Base-by-base conservation (phyloP, 1,284 basidiomycete species). In the Stygiomarasmius scandens region DNA sequence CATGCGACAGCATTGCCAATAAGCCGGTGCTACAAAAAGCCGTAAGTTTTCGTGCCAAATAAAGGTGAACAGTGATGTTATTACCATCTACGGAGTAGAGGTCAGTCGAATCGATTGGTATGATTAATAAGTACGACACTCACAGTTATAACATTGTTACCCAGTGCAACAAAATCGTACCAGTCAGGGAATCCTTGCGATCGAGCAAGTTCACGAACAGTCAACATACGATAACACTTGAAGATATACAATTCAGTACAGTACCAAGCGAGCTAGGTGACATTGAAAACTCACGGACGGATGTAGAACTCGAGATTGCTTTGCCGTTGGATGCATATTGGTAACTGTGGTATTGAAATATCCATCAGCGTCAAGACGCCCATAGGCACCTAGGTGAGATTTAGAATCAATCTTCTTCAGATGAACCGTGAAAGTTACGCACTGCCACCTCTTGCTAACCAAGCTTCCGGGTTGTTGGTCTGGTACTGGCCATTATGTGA, bases 1-100 rank as follows among this genome's bases (percentile, higher is more conserved):
- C 84, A 81, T 1, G 89, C 83, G 1, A 91, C 87, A 0, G 88
- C 87, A 62, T 92, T 92, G n/a, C 89, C 89, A 60, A 92, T 90
- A 62, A 89, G 87, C 34, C 86, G 77, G 61, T 89, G 88, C 76
- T 90, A 22, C 29, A 6, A 5, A 32, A 32, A 32, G n/a, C 12
- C 5, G 29, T 32, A 32, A 32, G 12, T 12, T 32, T 6, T 32
- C 29, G 29, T 32, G 29, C 12, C 29, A 32, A 32, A 32, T 32
- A 32, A 32, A 5, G 12, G 29, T 6, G 12, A 32, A 32, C 5
- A 12, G 29, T 5, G 12, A 12, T 9, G 38, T 19, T 52, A 20
- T 36, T 25, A 59, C 58, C 54, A 59, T 59, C 58, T 59, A 32
- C 5, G 29, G 12, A 32, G 6, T 6, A 12, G 12, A 32, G 5